A percentile compares a stretch with the other conserved stretches of the same genome.
Evolutionary conservation across 176 grass and related monocot genomes (phyloP).

Genomic region (Dendrocalamus sinicus): DNA sequence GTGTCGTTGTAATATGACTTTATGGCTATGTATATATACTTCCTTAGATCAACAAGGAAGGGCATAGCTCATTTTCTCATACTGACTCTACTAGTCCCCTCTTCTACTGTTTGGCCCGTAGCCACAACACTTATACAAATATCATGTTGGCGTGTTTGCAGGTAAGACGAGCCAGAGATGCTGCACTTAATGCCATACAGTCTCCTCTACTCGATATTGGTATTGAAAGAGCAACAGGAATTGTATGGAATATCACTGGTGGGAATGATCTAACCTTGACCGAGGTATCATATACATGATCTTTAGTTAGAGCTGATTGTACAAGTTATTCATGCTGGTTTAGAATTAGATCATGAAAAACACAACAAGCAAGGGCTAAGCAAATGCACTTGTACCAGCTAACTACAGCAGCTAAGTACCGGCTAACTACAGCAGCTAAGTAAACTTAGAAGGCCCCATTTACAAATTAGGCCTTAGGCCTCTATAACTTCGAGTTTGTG

Average conservation of each 20-base stretch:
- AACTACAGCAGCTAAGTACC: no score
- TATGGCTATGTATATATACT: no score
- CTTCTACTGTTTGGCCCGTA: no score
- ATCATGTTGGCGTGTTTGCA: conserved; percentile 40
- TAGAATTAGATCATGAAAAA: not conserved
- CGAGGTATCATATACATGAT: conserved; percentile 52
- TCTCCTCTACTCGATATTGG: no score
- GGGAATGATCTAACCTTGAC: conserved; percentile 74
- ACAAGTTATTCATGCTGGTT: not conserved
- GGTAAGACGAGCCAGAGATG: conserved; percentile 66
- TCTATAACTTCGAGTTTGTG: not conserved
- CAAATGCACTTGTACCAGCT: not conserved
- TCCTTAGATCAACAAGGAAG: no score
- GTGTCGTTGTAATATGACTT: no score
- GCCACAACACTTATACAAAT: no score
- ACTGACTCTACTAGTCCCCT: no score
- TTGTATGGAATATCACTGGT: no score
- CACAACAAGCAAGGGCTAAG: not conserved
- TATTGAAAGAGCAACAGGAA: no score
- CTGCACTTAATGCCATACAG: no score
- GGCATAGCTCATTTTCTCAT: no score
- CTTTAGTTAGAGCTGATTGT: not conserved
- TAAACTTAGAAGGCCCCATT: not conserved
- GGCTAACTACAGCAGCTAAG: not conserved
- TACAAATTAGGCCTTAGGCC: not conserved